Evolutionary conservation across 1,139 yeast genomes (phyloP).

Genomic region (Debaryomyces singareniensis): DNA sequence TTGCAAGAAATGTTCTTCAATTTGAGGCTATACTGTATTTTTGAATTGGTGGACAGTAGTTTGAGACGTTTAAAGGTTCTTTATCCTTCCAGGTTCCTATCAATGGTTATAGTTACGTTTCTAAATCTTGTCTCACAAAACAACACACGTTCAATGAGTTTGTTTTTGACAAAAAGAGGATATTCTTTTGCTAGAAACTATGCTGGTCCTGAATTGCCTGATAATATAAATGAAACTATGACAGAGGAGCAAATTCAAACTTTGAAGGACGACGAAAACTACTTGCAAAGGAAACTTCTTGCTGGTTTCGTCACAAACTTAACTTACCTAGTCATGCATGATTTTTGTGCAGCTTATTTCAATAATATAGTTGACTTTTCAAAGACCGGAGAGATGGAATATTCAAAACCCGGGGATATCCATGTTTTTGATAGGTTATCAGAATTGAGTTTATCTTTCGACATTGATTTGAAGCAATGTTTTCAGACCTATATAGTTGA

Average conservation of each 20-base stretch:
- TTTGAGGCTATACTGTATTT: conserved; percentile 54
- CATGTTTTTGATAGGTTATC: conserved; percentile 34
- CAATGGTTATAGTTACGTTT: conserved; percentile 55
- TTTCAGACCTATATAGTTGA: conserved; percentile 29
- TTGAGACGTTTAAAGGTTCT: conserved; percentile 51
- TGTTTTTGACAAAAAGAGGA: conserved; percentile 53
- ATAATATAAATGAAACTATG: conserved; percentile 20
- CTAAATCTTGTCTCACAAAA: conserved; percentile 33
- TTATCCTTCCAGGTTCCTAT: conserved; percentile 72
- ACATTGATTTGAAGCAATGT: conserved; percentile 44
- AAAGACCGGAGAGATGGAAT: conserved; percentile 12
- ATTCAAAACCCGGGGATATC: conserved; percentile 8
- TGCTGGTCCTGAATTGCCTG: conserved; percentile 39
- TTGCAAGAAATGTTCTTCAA: conserved; percentile 35
- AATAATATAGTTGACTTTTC: conserved; percentile 15
- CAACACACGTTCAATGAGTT: conserved; percentile 5
- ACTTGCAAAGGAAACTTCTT: conserved; percentile 41
- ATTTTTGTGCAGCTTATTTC: conserved; percentile 16
- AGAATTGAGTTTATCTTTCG: conserved; percentile 55
- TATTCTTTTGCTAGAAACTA: conserved; percentile 66
- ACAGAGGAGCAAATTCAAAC: conserved; percentile 32
- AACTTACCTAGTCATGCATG: conserved; percentile 31
- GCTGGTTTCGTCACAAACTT: conserved; percentile 39
- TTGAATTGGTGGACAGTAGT: conserved; percentile 54
- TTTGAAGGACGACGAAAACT: conserved; percentile 46